These are phyloP conservation scores for Lasiodiplodia citricola DNA, from an alignment of 2,329 filamentous ascomycete species.

Conservation along the genomic window DNA sequence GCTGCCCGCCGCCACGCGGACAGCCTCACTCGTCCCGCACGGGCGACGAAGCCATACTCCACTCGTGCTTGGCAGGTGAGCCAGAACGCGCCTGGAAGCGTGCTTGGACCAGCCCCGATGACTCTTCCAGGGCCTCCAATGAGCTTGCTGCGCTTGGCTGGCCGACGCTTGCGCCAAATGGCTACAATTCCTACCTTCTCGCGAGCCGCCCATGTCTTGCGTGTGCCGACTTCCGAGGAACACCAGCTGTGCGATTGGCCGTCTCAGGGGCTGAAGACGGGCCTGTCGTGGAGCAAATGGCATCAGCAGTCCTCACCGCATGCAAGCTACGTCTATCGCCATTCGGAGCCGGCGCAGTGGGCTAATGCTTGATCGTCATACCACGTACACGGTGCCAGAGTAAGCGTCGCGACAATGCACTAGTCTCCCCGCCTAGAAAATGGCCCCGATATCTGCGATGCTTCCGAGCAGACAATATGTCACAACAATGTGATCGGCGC, in stretches of 20 bases:
- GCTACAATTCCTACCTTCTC: not conserved
- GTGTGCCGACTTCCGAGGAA: constrained; percentile 7
- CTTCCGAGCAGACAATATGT: not conserved
- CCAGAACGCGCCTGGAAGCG: not conserved
- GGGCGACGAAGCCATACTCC: not conserved
- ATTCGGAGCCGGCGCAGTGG: not conserved
- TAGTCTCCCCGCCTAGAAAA: not conserved
- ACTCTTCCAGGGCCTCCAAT: constrained; percentile 5
- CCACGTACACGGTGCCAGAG: not conserved
- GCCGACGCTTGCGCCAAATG: not conserved
- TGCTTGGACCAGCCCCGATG: constrained; percentile 9
- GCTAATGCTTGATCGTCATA: constrained; percentile 6
- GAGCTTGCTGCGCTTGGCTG: not conserved
- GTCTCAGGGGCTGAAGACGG: constrained; percentile 7
- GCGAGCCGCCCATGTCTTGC: not conserved
- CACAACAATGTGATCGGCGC: not conserved
- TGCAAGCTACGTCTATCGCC: constrained; percentile 9
- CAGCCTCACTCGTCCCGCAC: constrained; percentile 9
- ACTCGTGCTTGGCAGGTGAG: not conserved
- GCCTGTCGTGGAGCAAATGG: not conserved
- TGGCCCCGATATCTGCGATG: not conserved
- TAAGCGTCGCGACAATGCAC: not conserved
- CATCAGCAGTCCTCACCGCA: constrained; percentile 11
- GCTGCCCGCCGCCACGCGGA: not conserved
- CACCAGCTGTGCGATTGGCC: not conserved